Conservation (phyloP, 345 rosid genomes). For the Kandelia obovata region DNA sequence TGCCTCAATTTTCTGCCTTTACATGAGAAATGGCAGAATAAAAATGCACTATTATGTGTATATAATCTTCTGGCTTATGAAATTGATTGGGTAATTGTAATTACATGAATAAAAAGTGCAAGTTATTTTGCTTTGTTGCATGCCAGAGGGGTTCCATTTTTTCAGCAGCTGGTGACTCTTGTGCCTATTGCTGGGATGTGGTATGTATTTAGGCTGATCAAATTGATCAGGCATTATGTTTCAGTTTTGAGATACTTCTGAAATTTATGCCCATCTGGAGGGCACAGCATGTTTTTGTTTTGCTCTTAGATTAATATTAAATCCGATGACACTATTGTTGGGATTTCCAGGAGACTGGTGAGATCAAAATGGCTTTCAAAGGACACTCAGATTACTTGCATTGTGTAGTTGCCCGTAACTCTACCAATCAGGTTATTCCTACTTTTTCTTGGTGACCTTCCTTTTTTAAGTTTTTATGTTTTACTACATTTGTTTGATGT, state of each 20-base stretch:
- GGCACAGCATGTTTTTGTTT: not conserved
- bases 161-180: conserved; percentile 92
- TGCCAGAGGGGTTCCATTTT: conserved; percentile 66
- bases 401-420: conserved; percentile 60
- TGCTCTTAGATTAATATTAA: conserved; percentile 16
- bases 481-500: too few relatives aligned
- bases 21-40: not conserved
- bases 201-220: conserved; percentile 51
- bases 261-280: not conserved
- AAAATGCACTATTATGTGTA: not conserved
- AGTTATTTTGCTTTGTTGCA: conserved; percentile 22
- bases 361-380: conserved; percentile 70
- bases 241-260: not conserved
- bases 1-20: not conserved
- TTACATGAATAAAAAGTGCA: conserved; percentile 2
- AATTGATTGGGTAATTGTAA: not conserved
- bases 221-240: conserved; percentile 8
- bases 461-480: not conserved
- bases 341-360: conserved; percentile 71
- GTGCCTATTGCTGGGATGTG: conserved; percentile 97
- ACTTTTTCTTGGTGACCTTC: not conserved
- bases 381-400: conserved; percentile 92
- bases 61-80: not conserved
- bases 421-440: conserved; percentile 66
- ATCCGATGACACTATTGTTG: conserved; percentile 2